Evolutionary conservation across 179 eudicot genomes (phyloP), one percentile per base, ranked within the genome.

Genomic region (Beta corolliflora): DNA sequence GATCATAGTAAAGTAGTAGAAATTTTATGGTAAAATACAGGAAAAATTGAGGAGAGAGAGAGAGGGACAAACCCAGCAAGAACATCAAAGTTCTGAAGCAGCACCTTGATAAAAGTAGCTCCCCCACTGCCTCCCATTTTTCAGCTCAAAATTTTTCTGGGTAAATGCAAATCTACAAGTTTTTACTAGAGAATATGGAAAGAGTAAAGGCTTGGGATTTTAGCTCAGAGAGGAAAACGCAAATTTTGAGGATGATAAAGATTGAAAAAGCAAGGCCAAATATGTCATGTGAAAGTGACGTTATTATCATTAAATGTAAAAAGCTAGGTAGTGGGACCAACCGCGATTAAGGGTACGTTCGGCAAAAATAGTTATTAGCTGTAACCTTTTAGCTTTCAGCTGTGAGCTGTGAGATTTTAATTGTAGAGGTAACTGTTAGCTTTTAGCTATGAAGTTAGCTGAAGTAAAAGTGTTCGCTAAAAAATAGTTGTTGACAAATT

Each of bases 31-130:
- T 11, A 73, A 73, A 25, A 1, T 4, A 53, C 36, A 76, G 52
- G 21, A 9, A 65, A 45, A 52, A 5, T 10, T 12, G 31, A 31
- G 45, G 54, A 65, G 50, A 75, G 7, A 53, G 50, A 45, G 50
- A 45, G 63, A 55, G 41, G 52, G 54, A 79, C 77, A 46, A 86
- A 95, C 99, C 99, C 98, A 84, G 96, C 98, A 83, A 96, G 93
- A 78, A 96, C 85, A 79, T 96, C 98, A 54, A 94, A 83, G 81
- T 96, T 94, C 64, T 79, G 81, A 59, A 87, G 87, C 45, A 96
- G 61, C 60, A 96, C 88, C 82, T 91, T 92, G 85, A 96, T 83
- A 80, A 95, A 89, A 65, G 88, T 77, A 76, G 84, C 87, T 81
- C 81, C 86, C 54, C 95, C 96, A 84, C 48, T 76, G 75, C 92